Evolutionary conservation across 202 grass and related monocot species (phyloP).

Genomic region (Carex arenaria): DNA sequence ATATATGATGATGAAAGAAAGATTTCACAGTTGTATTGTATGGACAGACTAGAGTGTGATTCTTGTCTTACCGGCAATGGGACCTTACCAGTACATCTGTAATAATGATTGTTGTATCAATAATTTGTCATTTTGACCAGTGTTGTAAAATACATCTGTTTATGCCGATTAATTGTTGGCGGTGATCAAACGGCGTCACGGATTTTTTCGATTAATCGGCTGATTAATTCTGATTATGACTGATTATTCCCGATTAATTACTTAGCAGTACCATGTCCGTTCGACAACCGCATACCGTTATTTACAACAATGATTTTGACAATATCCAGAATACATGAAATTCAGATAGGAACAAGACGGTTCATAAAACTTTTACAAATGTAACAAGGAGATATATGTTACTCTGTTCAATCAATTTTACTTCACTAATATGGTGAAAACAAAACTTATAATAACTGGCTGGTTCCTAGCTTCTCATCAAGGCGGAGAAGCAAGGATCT

Average conservation of each 20-base stretch:
- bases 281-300: too few species aligned
- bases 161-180: too few species aligned
- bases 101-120: not conserved
- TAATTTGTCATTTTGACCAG: not conserved
- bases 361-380: not conserved
- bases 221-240: too few species aligned
- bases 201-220: too few species aligned
- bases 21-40: not conserved
- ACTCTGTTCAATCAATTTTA: not conserved
- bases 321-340: not conserved
- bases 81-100: not conserved
- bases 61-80: not conserved
- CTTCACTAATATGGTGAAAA: not conserved
- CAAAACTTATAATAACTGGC: not conserved
- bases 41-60: not conserved
- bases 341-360: not conserved
- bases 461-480: not conserved
- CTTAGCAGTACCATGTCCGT: too few species aligned
- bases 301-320: not conserved
- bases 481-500: not conserved
- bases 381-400: not conserved
- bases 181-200: too few species aligned
- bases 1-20: not conserved
- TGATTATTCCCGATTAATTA: too few species aligned
- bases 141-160: too few species aligned